Base-by-base conservation (phyloP, 345 rosid species). In the Clarkia xantiana region DNA sequence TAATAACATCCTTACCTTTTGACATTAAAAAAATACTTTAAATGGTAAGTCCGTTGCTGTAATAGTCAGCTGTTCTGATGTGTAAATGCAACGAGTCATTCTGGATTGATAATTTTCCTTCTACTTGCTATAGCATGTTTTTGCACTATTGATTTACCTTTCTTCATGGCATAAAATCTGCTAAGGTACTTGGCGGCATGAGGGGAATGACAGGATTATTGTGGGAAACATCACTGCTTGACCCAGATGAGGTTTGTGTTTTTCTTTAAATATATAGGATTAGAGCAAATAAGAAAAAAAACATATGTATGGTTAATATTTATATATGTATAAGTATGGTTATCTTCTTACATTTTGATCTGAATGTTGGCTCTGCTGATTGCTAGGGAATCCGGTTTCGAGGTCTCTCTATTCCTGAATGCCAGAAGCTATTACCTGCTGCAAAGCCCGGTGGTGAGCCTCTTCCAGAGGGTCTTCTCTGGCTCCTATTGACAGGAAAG, bases 401-500 rank as follows among this genome's bases (percentile, higher is more conserved):
- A 70, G 85, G 96, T 18, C 67, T 91, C 60, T 76, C 98, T 0
- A 91, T 91, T 73, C 97, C 97, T 52, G 94, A 91, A 68, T 91
- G 98, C 75, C 98, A 91, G 52, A 83, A 81, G 69, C 52, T 91
- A 51, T 67, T 91, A 56, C 98, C 98, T 41, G 80, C 79, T 51
- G 96, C 87, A 45, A 74, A 73, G 65, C 73, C 89, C 61, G 90
- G 77, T 39, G 96, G 94, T 44, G 98, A 91, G 62, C 98, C 98
- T 53, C 67, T 86, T 56, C 98, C 98, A 0, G 98, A 91, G 75
- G 96, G 96, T 59, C 94, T 91, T 60, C 70, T 91, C 9, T 91
- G 98, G 98, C 96, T 86, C 66, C 96, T 91, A 67, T 70, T 91
- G 71, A 86, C 98, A 19, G 98, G 98, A 71, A 86, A 91, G 93